Evolutionary conservation across 169 alveolate species (phyloP).

Genomic region (Theileria equi): DNA sequence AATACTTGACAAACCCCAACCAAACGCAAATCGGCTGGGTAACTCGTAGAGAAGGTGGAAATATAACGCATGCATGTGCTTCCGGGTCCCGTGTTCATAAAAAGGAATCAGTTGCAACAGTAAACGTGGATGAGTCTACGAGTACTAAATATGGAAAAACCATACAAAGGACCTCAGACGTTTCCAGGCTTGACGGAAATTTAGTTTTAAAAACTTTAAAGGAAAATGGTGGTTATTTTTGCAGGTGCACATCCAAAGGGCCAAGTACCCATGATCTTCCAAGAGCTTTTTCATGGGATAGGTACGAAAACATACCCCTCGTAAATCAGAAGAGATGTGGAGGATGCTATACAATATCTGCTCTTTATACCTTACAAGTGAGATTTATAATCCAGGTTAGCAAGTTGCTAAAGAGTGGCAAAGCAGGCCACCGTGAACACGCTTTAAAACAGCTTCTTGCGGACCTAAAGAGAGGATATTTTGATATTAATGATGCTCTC

Average conservation of each 20-base stretch:
- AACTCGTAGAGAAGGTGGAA: background rate
- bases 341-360: constrained; percentile 91
- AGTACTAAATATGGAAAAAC: no score
- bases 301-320: constrained; percentile 18
- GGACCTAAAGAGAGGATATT: constrained; percentile 14
- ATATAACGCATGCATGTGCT: constrained; percentile 13
- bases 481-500: constrained; percentile 29
- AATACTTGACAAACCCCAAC: constrained; percentile 37
- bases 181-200: no score
- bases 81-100: no score
- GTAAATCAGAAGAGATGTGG: constrained; percentile 90
- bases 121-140: no score
- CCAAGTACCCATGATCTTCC: constrained; percentile 13
- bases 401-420: constrained; percentile 45
- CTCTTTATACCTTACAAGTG: constrained; percentile 80
- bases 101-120: no score
- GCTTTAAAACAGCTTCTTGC: constrained; percentile 6
- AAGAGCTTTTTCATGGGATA: constrained; percentile 35
- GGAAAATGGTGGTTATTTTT: constrained; percentile 19
- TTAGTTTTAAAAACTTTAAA: no score
- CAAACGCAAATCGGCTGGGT: constrained; percentile 43
- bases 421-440: constrained; percentile 44
- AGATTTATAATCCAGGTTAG: constrained; percentile 79
- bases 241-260: constrained; percentile 1
- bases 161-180: no score